Evolutionary conservation across 2,329 filamentous ascomycete species (phyloP).

Genomic region (Cercospora zeina): DNA sequence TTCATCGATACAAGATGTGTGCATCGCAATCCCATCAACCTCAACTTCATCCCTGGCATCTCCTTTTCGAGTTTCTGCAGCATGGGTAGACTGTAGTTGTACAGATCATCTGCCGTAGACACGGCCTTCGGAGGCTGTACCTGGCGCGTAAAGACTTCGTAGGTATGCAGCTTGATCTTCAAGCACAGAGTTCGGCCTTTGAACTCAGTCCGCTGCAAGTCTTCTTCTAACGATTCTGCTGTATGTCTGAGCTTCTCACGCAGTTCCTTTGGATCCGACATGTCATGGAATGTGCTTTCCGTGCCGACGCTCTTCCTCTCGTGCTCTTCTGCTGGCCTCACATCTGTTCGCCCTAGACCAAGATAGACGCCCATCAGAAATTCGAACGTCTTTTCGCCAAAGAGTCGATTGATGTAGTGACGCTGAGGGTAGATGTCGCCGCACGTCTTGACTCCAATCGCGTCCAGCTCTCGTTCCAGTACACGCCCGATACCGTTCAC

Average conservation of each 20-base stretch:
- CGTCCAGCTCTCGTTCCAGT: conserved; percentile 84
- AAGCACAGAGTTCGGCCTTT: conserved; percentile 89
- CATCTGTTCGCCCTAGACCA: conserved; percentile 76
- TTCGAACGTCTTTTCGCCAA: conserved; percentile 86
- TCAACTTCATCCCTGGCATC: conserved; percentile 72
- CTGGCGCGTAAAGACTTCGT: conserved; percentile 86
- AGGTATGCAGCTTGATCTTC: conserved; percentile 93
- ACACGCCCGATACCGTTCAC: conserved; percentile 95
- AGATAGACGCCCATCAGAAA: conserved; percentile 84
- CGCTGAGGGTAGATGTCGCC: conserved; percentile 81
- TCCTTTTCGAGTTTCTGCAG: conserved; percentile 81
- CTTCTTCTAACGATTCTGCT: conserved; percentile 82
- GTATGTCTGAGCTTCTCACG: conserved; percentile 76
- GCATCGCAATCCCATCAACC: conserved; percentile 85
- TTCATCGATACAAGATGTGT: conserved; percentile 85
- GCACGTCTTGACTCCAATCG: conserved; percentile 83
- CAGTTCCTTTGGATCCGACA: conserved; percentile 67
- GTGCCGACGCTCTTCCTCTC: conserved; percentile 93
- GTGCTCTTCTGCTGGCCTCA: conserved; percentile 79
- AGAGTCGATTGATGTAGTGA: conserved; percentile 71
- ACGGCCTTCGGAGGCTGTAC: conserved; percentile 72
- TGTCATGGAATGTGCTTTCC: conserved; percentile 85
- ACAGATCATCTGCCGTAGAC: conserved; percentile 74
- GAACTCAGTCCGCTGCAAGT: conserved; percentile 74
- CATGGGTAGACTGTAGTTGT: conserved; percentile 78